phyloP scores from a whole-genome alignment of 2,329 filamentous ascomycete species.

The Aureobasidium sp. region DNA sequence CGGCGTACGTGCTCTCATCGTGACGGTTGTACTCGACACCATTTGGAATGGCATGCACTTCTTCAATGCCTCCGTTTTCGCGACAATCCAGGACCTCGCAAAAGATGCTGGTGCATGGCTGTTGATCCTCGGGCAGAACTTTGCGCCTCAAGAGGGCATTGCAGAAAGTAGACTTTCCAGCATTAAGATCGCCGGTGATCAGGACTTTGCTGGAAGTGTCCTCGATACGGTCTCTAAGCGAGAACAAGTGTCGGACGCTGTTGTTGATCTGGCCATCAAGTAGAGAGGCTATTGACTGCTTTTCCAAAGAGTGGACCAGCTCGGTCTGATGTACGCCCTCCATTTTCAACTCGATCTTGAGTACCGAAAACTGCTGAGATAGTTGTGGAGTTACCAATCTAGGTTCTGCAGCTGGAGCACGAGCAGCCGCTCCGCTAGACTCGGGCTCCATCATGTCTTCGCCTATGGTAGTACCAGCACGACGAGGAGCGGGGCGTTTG shows the following conservation, averaged over 20 bases:
- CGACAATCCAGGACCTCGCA: constrained; percentile 91
- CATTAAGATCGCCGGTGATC: constrained; percentile 91
- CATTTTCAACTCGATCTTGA: constrained; percentile 91
- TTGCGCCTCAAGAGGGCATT: constrained; percentile 93
- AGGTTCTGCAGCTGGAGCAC: constrained; percentile 61
- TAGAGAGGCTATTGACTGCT: constrained; percentile 79
- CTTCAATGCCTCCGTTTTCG: constrained; percentile 85
- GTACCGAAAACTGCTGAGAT: constrained; percentile 87
- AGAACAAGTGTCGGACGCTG: constrained; percentile 82
- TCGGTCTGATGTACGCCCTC: constrained; percentile 80
- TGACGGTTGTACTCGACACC: constrained; percentile 73
- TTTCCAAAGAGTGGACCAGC: constrained; percentile 89
- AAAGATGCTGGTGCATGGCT: constrained; percentile 96
- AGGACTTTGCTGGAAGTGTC: constrained; percentile 96
- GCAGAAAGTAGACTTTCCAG: constrained; percentile 97
- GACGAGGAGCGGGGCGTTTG: constrained; percentile 47
- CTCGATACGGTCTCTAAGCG: constrained; percentile 86
- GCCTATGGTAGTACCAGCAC: constrained; percentile 66
- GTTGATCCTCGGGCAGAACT: constrained; percentile 90
- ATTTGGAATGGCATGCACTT: constrained; percentile 91
- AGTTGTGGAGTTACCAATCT: constrained; percentile 86
- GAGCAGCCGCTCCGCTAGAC: constrained; percentile 59
- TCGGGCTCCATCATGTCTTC: constrained; percentile 54
- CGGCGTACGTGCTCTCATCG: constrained; percentile 90
- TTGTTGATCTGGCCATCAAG: constrained; percentile 91